Evolutionary conservation across 176 grass and related monocot species (phyloP), one percentile per base, ranked within the genome.

Genomic region (Ananas comosus): DNA sequence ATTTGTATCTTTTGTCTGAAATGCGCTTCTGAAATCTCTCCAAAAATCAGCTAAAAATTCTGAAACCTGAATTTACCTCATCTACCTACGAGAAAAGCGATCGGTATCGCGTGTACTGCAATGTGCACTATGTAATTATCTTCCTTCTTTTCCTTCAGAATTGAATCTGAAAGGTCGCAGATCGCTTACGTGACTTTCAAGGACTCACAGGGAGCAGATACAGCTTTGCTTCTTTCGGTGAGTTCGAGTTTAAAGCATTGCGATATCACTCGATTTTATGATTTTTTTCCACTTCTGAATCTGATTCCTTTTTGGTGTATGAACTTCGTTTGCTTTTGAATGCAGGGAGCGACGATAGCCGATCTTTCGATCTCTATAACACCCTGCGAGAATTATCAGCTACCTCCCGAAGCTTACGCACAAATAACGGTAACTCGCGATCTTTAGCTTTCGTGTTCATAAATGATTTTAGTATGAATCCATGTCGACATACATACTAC

Each of bases 181-280:
- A 51, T 77, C 13, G 78, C 83, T 9, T 86, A 81, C 29, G 83
- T 81, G 27, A 86, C 74, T 11, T 86, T 86, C 74, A 86, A 81
- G 57, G 74, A 86, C 50, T 77, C 75, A 51, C 74, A 86, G 52
- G 78, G 70, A 70, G 83, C 79, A 21, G 83, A 85, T 48, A 74
- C 74, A 0, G 78, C 78, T 13, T n/a, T 85, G 5, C 83, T 85
- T 33, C 77, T 85, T 24, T 85, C 83, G 10, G 83, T 85, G 51
- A 48, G 67, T 70, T 70, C 21, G 9, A 69, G n/a, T 19, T 51
- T 49, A 66, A 65, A 42, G 17, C 48, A 53, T 47, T 3, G 11
- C 19, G 5, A 65, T 64, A 49, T 3, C 23, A 14, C 21, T 29
- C 51, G 53, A 16, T 3, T 12, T 1, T 13, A 12, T 67, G 19